A percentile compares a stretch with the other conserved stretches of the same genome.
Evolutionary conservation across 768 basidiomycete genomes (phyloP).

Genomic region (Leccinum barrowsii): DNA sequence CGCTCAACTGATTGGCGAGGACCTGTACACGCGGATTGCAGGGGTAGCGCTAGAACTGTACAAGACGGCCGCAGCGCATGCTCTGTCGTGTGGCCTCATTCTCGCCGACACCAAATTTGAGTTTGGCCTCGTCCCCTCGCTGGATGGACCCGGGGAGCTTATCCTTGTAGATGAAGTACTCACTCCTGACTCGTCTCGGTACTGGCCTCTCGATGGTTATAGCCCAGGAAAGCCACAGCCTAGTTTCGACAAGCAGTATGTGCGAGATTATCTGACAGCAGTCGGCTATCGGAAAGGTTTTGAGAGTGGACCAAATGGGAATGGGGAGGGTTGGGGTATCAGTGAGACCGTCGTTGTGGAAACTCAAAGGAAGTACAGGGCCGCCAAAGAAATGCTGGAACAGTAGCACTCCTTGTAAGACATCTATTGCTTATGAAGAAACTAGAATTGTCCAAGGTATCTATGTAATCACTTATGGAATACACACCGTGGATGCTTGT

Average conservation of each 20-base stretch:
- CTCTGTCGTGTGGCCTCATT: slow-evolving; percentile 75
- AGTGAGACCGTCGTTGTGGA: slow-evolving; percentile 71
- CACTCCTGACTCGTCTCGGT: slow-evolving; percentile 95
- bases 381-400: slow-evolving; percentile 64
- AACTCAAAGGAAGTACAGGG: slow-evolving; percentile 75
- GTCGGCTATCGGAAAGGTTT: slow-evolving; percentile 74
- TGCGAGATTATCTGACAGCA: slow-evolving; percentile 82
- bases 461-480: background rate
- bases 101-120: slow-evolving; percentile 99
- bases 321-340: slow-evolving; percentile 75
- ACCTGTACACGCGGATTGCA: slow-evolving; percentile 61
- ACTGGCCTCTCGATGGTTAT: slow-evolving; percentile 85
- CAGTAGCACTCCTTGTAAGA: slow-evolving; percentile 9
- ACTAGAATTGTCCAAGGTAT: background rate
- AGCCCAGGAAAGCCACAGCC: slow-evolving; percentile 71
- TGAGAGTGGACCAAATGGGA: slow-evolving; percentile 68
- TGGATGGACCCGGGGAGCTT: slow-evolving; percentile 42
- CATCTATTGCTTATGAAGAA: background rate
- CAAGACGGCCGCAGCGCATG: slow-evolving; percentile 70
- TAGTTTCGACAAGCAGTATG: slow-evolving; percentile 96
- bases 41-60: slow-evolving; percentile 61
- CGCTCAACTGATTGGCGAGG: slow-evolving; percentile 59
- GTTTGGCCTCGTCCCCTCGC: slow-evolving; percentile 73
- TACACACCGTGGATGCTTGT: background rate
- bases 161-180: slow-evolving; percentile 96